Base-by-base conservation (phyloP, 2,329 filamentous ascomycete species). In the Colletotrichum noveboracense region DNA sequence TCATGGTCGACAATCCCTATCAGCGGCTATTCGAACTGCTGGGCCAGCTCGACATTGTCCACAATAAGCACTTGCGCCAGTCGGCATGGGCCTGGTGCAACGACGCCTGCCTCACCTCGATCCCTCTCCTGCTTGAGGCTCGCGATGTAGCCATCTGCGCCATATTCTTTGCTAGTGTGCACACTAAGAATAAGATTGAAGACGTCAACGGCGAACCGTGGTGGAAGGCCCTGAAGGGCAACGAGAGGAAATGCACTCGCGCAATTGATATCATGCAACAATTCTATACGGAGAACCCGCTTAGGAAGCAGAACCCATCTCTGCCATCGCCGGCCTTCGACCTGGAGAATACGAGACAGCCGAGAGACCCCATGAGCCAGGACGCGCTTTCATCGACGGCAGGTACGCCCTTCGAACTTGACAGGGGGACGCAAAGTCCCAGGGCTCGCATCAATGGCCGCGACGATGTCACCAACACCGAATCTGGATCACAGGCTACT, bases 21-120 rank as follows among this genome's bases (percentile, higher is more conserved):
- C 93, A 93, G 74, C 91, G 94, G 74, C 91, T 98, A 32, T 97
- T 95, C 84, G 92, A 96, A 71, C 93, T 96, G 81, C 90, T 98
- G 36, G 91, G 92, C 70, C 93, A 91, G 81, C 91, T 97, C 76
- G 89, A 90, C 28, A 89, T 96, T 64, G 92, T 95, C 75, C 93
- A 96, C 80, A 94, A 97, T 85, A 96, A 96, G 85, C 87, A 90
- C 70, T 86, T 98, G 34, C 92, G 96, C 71, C 96, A 98, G 84
- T 92, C 94, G 0, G 94, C 95, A 1, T 98, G 97, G 96, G 94
- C 95, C 1, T 98, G 98, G 81, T 92, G 98, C 77, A 98, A 97
- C 82, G 97, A 99, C 84, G 94, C 94, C 24, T 94, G 93, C 78
- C 91, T 96, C 76, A 98, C 96, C 1, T 91, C 93, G 55, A 89